Evolutionary conservation across 768 basidiomycete genomes (phyloP), one percentile per base, ranked within the genome.

Genomic region (Ramaria sp.): DNA sequence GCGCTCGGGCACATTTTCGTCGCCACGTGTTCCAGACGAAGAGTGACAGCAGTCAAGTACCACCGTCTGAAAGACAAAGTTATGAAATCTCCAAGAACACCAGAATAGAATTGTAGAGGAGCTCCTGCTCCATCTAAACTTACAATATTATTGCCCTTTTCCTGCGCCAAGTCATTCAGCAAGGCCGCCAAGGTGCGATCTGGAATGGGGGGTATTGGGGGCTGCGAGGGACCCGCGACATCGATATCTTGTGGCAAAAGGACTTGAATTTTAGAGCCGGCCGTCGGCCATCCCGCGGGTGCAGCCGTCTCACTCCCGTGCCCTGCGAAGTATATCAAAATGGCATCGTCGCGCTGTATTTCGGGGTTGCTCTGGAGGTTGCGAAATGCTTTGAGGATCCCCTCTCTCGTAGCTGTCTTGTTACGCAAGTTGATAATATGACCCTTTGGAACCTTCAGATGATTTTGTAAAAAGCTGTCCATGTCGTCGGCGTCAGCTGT

Each of bases 21-120:
- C 20, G 13, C 20, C 37, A 12, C 75, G 68, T 12, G 65, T 70
- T 7, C 71, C 65, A 0, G 74, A 73, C 1, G 66, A 72, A 5
- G 77, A 73, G 59, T 69, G 66, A 60, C 77, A 78, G 49, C 77
- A 76, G 53, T 77, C 77, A 5, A 78, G 63, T 45, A 78, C 73
- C 13, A 78, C 62, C 12, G 72, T 75, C 77, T 78, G 54, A 17
- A 17, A 42, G 17, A 43, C 17, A 43, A 17, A 9, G 7, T n/a
- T 9, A 9, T 22, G 17, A n/a, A 2, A 43, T n/a, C 15, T 15
- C 15, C 13, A 19, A 42, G n/a, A n/a, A n/a, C n/a, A n/a, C n/a
- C 41, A 22, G 7, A 43, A n/a, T 13, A 19, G 7, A 9, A n/a
- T 2, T 9, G 42, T n/a, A 43, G 42, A 22, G 3, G 42, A 9